These are phyloP conservation scores for Podospora pseudoanserina DNA, from an alignment of 495 filamentous ascomycete species.

Conservation along the genomic window DNA sequence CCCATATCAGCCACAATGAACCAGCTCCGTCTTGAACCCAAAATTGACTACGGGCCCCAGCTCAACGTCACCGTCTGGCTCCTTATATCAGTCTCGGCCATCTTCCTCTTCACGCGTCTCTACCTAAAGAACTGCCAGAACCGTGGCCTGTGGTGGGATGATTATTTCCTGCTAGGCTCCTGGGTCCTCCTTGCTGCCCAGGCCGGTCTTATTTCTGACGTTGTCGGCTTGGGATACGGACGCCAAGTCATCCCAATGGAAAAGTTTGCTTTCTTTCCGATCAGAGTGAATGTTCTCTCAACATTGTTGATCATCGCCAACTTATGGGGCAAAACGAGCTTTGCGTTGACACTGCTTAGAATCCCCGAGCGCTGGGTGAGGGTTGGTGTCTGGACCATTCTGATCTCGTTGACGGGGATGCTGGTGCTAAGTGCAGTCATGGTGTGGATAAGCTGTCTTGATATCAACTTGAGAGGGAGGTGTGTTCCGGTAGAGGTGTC, in stretches of 20 bases:
- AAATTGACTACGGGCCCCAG: slow-evolving; percentile 24
- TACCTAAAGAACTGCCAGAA: slow-evolving; percentile 31
- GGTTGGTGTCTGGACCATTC: slow-evolving; percentile 22
- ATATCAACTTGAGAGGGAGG: slow-evolving; percentile 16
- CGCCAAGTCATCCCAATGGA: slow-evolving; percentile 20
- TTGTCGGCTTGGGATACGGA: slow-evolving; percentile 33
- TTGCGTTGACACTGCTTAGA: slow-evolving; percentile 29
- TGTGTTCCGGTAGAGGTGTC: slow-evolving; percentile 30
- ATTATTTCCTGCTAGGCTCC: slow-evolving; percentile 27
- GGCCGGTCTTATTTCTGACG: slow-evolving; percentile 19
- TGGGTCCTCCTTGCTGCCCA: slow-evolving; percentile 22
- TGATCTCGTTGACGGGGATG: slow-evolving; percentile 33
- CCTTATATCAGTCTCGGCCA: slow-evolving; percentile 24
- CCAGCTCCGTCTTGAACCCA: background rate
- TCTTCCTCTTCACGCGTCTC: slow-evolving; percentile 30
- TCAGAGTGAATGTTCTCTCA: slow-evolving; percentile 23
- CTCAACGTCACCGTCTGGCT: slow-evolving; percentile 26
- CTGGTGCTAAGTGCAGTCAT: slow-evolving; percentile 35
- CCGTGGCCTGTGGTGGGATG: slow-evolving; percentile 34
- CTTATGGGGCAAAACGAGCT: slow-evolving; percentile 32
- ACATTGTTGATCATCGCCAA: slow-evolving; percentile 24
- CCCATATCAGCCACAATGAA: background rate
- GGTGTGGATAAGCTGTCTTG: slow-evolving; percentile 36
- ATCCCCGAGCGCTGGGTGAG: slow-evolving; percentile 25
- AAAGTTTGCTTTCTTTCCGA: slow-evolving; percentile 19